Base-by-base conservation (phyloP, 2,329 filamentous ascomycete genomes). In the Arachnopeziza araneosa region DNA sequence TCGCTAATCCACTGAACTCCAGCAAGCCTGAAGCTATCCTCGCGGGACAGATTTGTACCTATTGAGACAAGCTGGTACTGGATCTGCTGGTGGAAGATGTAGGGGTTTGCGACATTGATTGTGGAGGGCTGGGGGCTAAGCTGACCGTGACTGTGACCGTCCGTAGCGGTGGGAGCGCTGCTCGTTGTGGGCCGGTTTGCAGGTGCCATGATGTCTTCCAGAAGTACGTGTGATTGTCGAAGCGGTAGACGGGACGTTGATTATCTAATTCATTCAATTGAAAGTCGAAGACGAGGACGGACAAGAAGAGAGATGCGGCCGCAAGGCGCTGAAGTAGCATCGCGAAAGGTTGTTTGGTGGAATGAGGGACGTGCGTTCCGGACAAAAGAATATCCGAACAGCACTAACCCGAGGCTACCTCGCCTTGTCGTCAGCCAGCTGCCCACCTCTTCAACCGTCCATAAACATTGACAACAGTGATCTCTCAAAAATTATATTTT, bases 1-100 rank as follows among this genome's bases (percentile, higher is more conserved):
- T 86, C 89, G 70, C 97, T 91, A 63, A 99, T 93, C 80, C 93
- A 89, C 61, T 91, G 84, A 10, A 97, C 88, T 21, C 93, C 95
- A 70, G 95, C 91, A 52, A 98, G 77, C 56, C 93, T 86, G 65
- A 91, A 85, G 63, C 78, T 85, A 70, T 93, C 90, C 73, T 98
- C 93, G 60, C 89, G 86, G 48, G 89, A 85, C 56, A 90, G 86
- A 70, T 90, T 89, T 69, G 88, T 85, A 49, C 86, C 85, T 63
- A 87, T 85, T 22, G 84, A 83, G 52, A 82, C 80, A 60, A 96
- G 82, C 73, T 87, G 86, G 69, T 85, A 83, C 63, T 91, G 87
- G 59, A 98, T 83, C 67, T 85, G 86, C 68, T 91, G 87, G 72
- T 97, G 91, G 66, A 91, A 88, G 63, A 91, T 83, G 76, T 93